A percentile compares a stretch with the other conserved stretches of the same genome.
These are phyloP conservation scores for Ciborinia camelliae DNA, from an alignment of 2,329 filamentous ascomycete genomes.

Conservation along the genomic window DNA sequence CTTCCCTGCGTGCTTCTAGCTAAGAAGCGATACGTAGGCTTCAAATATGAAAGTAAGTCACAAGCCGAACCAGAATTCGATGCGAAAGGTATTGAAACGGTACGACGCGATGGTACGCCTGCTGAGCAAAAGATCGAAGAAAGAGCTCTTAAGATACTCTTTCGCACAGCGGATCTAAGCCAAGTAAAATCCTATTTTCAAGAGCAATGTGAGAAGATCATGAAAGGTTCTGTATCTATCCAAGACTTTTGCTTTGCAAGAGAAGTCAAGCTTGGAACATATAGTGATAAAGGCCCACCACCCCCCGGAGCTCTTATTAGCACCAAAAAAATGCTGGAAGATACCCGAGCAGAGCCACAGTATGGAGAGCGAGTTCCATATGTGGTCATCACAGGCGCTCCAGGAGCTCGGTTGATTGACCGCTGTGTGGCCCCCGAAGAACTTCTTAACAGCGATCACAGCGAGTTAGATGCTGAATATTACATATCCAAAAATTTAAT, in stretches of 20 bases:
- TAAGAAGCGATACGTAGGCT: slow-evolving; percentile 97
- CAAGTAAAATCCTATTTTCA: slow-evolving; percentile 90
- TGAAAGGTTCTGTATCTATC: slow-evolving; percentile 80
- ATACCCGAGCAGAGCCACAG: slow-evolving; percentile 83
- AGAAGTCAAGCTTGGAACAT: slow-evolving; percentile 87
- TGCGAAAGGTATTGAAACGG: slow-evolving; percentile 97
- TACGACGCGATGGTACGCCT: slow-evolving; percentile 88
- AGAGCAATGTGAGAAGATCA: slow-evolving; percentile 84
- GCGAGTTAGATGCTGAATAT: slow-evolving; percentile 87
- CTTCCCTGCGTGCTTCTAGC: slow-evolving; percentile 90
- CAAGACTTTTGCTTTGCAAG: slow-evolving; percentile 95
- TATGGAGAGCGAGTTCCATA: slow-evolving; percentile 95
- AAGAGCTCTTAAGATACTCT: slow-evolving; percentile 81
- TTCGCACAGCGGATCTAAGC: slow-evolving; percentile 84
- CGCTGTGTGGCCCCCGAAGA: slow-evolving; percentile 86
- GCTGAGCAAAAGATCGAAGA: slow-evolving; percentile 97
- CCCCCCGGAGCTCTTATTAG: slow-evolving; percentile 89
- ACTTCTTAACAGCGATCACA: slow-evolving; percentile 70
- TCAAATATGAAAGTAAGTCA: slow-evolving; percentile 81
- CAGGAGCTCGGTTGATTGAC: slow-evolving; percentile 80
- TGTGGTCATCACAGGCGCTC: slow-evolving; percentile 84
- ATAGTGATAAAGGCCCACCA: slow-evolving; percentile 73
- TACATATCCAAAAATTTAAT: slow-evolving; percentile 97
- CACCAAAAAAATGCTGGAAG: slow-evolving; percentile 78
- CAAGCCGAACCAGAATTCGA: slow-evolving; percentile 87